Evolutionary conservation across 2,329 filamentous ascomycete genomes (phyloP), one percentile per base, ranked within the genome.

Genomic region (Graphilbum fragrans): DNA sequence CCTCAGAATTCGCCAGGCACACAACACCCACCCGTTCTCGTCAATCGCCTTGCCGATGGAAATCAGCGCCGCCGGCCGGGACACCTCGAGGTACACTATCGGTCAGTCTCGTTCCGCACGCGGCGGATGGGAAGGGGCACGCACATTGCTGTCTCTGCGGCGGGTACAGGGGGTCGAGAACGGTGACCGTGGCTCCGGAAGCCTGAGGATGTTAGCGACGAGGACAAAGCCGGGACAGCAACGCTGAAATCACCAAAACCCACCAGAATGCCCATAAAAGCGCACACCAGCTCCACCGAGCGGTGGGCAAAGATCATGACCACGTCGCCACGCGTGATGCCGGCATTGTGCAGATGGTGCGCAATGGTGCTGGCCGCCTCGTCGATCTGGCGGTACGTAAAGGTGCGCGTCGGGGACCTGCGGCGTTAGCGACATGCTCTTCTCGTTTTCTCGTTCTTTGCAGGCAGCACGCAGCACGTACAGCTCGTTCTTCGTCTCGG

Each of bases 301-400:
- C 88, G 77, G 61, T 94, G 75, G 42, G 86, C 86, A 56, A 80
- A 95, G 48, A 92, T 84, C 85, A 94, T 94, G 53, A 94, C 86
- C 3, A 94, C 87, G 55, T 96, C 87, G 9, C 86, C 87, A 50
- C 77, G 69, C 45, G 78, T 69, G 48, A 86, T 69, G 44, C 88
- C 87, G 52, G 77, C 70, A 39, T 80, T 69, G 41, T 82, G 73
- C 18, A 95, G 70, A 55, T 94, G 75, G 61, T 94, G 79, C 19
- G 86, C 84, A 7, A 95, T 60, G 17, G 77, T 69, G 57, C 93
- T 93, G 23, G 85, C 82, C 0, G 82, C 80, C 63, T 94, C 82
- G 55, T 87, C 73, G 55, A 96, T 94, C 54, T 94, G 85, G 49
- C 69, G 68, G 59, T 95, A 96, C 20, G 79, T 90, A 60, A 92